phyloP scores from a whole-genome alignment of 176 grass and related monocot species.

The Puccinellia tenuiflora region DNA sequence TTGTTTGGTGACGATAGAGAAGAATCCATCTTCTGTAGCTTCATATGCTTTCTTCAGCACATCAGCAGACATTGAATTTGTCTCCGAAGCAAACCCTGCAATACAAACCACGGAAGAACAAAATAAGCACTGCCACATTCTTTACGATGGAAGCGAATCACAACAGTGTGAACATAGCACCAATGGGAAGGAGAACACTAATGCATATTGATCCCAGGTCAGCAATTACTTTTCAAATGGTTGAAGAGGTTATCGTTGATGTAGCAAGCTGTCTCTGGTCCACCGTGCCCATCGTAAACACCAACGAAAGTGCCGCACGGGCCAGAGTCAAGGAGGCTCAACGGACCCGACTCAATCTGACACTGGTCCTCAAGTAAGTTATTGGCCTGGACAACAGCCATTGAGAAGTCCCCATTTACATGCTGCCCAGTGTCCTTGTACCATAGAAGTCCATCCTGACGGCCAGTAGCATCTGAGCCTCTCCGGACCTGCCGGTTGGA shows the following conservation, averaged over 20 bases:
- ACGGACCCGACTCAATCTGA: slow-evolving; percentile 68
- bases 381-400: slow-evolving; percentile 96
- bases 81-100: slow-evolving; percentile 74
- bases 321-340: slow-evolving; percentile 70
- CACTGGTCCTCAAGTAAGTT: slow-evolving; percentile 88
- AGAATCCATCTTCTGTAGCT: slow-evolving; percentile 91
- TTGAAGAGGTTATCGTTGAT: slow-evolving; percentile 84
- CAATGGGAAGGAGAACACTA: slow-evolving; percentile 9
- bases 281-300: slow-evolving; percentile 91
- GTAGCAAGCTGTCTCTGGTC: slow-evolving; percentile 83
- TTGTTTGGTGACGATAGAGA: slow-evolving; percentile 77
- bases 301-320: slow-evolving; percentile 84
- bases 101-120: slow-evolving; percentile 24
- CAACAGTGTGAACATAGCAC: neutral
- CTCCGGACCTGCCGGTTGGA: slow-evolving; percentile 46
- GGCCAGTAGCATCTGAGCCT: slow-evolving; percentile 48
- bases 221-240: slow-evolving; percentile 75
- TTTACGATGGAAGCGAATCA: neutral
- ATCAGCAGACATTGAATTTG: slow-evolving; percentile 76
- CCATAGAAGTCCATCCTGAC: slow-evolving; percentile 85
- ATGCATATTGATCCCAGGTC: neutral
- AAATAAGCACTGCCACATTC: neutral
- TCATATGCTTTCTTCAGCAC: slow-evolving; percentile 88
- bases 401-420: slow-evolving; percentile 81
- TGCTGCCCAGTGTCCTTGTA: slow-evolving; percentile 92